phyloP scores from a whole-genome alignment of 306 rosid species.

The Luffa acutangula region DNA sequence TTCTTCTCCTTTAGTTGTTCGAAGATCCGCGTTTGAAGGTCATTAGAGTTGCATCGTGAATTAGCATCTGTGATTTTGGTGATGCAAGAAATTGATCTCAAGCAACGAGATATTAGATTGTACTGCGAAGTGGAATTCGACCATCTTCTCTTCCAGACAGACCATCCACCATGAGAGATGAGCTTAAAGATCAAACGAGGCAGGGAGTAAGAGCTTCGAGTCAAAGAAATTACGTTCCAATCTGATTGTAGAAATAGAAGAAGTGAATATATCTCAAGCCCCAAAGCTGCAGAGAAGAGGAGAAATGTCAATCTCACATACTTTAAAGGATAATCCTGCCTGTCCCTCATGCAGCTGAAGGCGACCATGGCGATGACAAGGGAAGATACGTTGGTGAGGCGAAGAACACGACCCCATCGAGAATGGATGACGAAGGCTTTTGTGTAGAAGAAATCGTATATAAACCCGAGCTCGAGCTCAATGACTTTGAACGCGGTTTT shows the following conservation, averaged over 20 bases:
- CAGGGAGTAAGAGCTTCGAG: neutral
- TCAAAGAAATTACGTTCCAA: neutral
- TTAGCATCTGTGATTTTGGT: neutral
- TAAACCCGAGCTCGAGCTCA: slow-evolving; percentile 37
- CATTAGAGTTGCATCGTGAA: neutral
- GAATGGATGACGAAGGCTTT: slow-evolving; percentile 19
- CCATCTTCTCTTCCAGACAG: slow-evolving; percentile 11
- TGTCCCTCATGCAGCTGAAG: neutral
- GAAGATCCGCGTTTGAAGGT: neutral
- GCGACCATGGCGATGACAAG: neutral
- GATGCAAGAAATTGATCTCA: neutral
- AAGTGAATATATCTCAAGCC: slow-evolving; percentile 15
- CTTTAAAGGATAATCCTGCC: neutral
- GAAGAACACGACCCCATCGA: slow-evolving; percentile 1
- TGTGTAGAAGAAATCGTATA: slow-evolving; percentile 29
- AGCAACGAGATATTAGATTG: slow-evolving; percentile 11
- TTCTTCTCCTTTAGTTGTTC: neutral
- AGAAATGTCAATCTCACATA: neutral
- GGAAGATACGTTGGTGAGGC: neutral
- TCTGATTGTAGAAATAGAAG: slow-evolving; percentile 20
- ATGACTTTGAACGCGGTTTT: slow-evolving; percentile 14
- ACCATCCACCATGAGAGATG: neutral
- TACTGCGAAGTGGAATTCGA: slow-evolving; percentile 18
- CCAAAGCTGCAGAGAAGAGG: neutral
- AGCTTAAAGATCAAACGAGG: neutral